Evolutionary conservation across 805 yeast species (phyloP), one percentile per base, ranked within the genome.

Genomic region (Cyberlindnera xishuangbannaensis): DNA sequence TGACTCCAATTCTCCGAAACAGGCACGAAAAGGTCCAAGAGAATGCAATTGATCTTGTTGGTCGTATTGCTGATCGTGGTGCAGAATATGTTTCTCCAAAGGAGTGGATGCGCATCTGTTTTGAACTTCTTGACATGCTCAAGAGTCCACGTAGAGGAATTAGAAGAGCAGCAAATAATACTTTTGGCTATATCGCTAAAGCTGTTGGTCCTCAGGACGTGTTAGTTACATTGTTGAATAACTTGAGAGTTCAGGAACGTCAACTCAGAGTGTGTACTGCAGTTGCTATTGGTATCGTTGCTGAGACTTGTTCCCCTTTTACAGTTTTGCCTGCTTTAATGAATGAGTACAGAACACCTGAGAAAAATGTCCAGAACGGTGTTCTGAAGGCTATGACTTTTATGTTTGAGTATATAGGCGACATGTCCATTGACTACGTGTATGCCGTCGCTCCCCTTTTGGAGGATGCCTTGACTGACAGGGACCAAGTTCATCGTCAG

Each of bases 191-290:
- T 32, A 87, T 92, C 41, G 88, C 98, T 0, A 74, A 73, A 42
- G 95, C 95, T 0, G 80, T 92, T 30, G 99, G 99, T 0, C 99
- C 99, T 0, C 92, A 85, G 41, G 97, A 92, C 55, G 95, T 92
- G 4, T 58, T 92, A 15, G 88, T 80, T 1, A 81, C 95, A 37
- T 62, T 92, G 23, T 60, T 92, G 36, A 85, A 83, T 47, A 90
- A 90, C 47, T 64, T 92, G 44, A 71, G 84, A 39, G 95, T 88
- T 7, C 97, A 90, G 54, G 97, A 92, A 53, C 83, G 99, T 52
- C 99, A 92, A 60, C 67, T 85, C 26, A 79, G 99, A 52, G 95
- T 92, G 7, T 90, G 96, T 56, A 86, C 97, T 0, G 96, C 98
- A 6, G 97, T 92, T 25, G 99, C 99, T 0, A 84, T 92, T 44